These are phyloP conservation scores for Brassica cretica DNA, from an alignment of 345 rosid species.

Conservation along the genomic window DNA sequence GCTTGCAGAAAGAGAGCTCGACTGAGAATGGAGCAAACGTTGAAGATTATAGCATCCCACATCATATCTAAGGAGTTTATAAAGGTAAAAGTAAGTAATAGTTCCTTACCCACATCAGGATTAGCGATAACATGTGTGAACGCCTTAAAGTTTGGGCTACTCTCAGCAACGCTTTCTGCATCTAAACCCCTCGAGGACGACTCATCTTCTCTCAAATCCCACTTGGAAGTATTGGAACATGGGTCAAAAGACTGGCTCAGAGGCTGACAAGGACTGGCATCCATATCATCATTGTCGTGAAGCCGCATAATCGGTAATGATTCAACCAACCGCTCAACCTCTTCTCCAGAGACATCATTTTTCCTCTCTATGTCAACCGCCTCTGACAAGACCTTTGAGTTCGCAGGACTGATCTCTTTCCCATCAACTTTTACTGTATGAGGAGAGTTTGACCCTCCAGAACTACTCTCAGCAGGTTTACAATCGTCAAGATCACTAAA, in stretches of 20 bases:
- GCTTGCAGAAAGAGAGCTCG: slow-evolving; percentile 70
- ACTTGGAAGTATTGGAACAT: slow-evolving; percentile 38
- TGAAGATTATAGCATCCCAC: not conserved
- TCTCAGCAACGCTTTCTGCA: slow-evolving; percentile 35
- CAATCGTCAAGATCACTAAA: slow-evolving; percentile 63
- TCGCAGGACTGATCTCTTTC: slow-evolving; percentile 33
- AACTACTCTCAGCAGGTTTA: slow-evolving; percentile 34
- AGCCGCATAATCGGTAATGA: slow-evolving; percentile 71
- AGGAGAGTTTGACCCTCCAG: slow-evolving; percentile 30
- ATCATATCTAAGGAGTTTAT: slow-evolving; percentile 5
- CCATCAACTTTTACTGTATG: slow-evolving; percentile 36
- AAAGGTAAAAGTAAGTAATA: not conserved
- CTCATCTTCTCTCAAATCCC: slow-evolving; percentile 47
- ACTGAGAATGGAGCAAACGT: slow-evolving; percentile 41
- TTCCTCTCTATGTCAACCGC: slow-evolving; percentile 53
- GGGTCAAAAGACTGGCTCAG: slow-evolving; percentile 67
- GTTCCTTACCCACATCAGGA: slow-evolving; percentile 64
- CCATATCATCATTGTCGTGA: slow-evolving; percentile 34
- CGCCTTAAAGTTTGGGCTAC: slow-evolving; percentile 41
- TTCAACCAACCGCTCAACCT: slow-evolving; percentile 46
- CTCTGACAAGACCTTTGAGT: slow-evolving; percentile 41
- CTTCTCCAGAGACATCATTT: slow-evolving; percentile 36
- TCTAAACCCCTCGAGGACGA: slow-evolving; percentile 36
- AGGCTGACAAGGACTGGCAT: slow-evolving; percentile 39
- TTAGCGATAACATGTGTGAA: slow-evolving; percentile 41